Percentiles rank a stretch among this genome's conserved stretches.
Conservation (phyloP, 2,329 filamentous ascomycete species). For the Colletotrichum navitas region DNA sequence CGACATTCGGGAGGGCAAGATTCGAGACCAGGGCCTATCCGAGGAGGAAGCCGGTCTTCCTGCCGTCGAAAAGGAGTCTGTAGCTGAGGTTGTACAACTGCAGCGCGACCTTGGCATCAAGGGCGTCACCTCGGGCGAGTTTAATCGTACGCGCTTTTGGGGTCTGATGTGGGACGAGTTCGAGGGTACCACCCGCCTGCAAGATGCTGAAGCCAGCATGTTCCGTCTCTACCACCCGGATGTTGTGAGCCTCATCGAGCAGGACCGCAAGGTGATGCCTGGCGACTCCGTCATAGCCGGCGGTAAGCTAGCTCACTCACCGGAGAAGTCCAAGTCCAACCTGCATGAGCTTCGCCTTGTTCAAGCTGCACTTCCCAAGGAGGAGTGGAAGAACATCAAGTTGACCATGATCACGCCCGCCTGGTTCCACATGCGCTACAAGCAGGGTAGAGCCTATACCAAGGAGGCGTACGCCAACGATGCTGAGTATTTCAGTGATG, state of each 20-base stretch:
- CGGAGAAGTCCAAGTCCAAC: constrained; percentile 59
- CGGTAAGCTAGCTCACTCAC: constrained; percentile 59
- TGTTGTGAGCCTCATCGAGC: constrained; percentile 66
- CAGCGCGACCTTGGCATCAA: constrained; percentile 77
- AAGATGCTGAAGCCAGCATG: constrained; percentile 64
- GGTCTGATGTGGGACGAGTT: constrained; percentile 68
- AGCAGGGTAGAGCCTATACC: constrained; percentile 46
- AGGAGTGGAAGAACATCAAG: constrained; percentile 65
- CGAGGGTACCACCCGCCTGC: constrained; percentile 60
- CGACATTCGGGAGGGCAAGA: constrained; percentile 66
- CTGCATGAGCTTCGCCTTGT: constrained; percentile 63
- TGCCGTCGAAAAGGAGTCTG: constrained; percentile 73
- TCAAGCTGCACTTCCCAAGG: constrained; percentile 60
- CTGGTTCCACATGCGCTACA: constrained; percentile 55
- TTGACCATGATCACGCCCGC: constrained; percentile 67
- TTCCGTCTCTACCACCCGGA: constrained; percentile 69
- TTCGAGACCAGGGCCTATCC: constrained; percentile 62
- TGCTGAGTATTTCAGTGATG: constrained; percentile 72
- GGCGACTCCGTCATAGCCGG: constrained; percentile 67
- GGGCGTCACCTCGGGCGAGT: constrained; percentile 79
- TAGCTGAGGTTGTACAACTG: constrained; percentile 75
- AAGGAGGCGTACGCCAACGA: constrained; percentile 46
- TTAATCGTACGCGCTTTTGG: constrained; percentile 63
- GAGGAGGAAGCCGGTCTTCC: constrained; percentile 66
- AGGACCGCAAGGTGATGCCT: constrained; percentile 66